Conservation (phyloP, 441 rosid genomes). For the Populus hybrid region DNA sequence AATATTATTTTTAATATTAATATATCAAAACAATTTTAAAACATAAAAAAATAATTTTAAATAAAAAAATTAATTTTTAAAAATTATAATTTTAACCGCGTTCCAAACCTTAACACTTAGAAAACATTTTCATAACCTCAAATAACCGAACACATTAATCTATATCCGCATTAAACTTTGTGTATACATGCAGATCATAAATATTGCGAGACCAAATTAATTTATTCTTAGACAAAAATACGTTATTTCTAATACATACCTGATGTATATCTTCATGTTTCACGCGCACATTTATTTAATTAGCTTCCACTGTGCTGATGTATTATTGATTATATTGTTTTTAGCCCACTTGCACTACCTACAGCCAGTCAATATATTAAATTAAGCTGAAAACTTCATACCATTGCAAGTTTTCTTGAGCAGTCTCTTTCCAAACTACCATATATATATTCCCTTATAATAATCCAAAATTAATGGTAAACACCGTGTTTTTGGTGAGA, state of each 20-base stretch:
- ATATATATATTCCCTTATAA: background rate
- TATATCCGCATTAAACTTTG: too few species aligned
- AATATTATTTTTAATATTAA: too few species aligned
- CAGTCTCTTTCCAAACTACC: background rate
- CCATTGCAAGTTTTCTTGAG: background rate
- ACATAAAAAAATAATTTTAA: too few species aligned
- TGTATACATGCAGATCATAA: background rate
- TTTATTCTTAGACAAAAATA: background rate
- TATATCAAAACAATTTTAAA: accelerated
- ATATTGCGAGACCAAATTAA: background rate
- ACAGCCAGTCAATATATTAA: background rate
- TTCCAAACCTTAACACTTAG: background rate
- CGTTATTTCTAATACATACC: background rate
- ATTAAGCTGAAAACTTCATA: background rate
- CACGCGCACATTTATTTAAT: too few species aligned
- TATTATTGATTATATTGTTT: background rate
- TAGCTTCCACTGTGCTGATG: background rate
- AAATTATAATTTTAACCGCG: accelerated
- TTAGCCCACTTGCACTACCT: background rate
- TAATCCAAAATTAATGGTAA: background rate
- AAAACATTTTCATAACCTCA: background rate
- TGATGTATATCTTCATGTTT: background rate
- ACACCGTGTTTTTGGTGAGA: constrained; percentile 38
- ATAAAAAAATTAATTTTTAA: too few species aligned
- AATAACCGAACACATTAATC: too few species aligned